Conservation (phyloP, 2,329 filamentous ascomycete genomes). For the Paecilomyces formosus region DNA sequence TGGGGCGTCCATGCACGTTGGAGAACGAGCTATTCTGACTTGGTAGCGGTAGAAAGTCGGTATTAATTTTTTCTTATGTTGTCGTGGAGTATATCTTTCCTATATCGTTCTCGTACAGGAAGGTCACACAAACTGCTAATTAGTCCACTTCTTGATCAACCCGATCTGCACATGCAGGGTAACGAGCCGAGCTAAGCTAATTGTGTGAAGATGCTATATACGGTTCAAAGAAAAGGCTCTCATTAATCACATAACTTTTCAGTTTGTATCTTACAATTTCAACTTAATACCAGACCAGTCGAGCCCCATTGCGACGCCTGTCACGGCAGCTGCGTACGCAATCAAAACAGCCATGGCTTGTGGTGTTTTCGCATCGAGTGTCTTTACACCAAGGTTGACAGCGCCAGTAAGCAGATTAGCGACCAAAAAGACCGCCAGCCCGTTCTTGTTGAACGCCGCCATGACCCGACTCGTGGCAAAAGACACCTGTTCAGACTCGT, state of each 20-base stretch:
- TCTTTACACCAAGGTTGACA: slow-evolving; percentile 81
- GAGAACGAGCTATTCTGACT: neutral
- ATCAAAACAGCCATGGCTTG: slow-evolving; percentile 67
- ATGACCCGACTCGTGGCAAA: slow-evolving; percentile 75
- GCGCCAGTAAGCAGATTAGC: slow-evolving; percentile 85
- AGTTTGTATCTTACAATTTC: slow-evolving; percentile 10
- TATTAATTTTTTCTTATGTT: neutral
- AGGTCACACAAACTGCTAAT: neutral
- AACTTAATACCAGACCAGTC: slow-evolving; percentile 28
- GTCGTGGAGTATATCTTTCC: neutral
- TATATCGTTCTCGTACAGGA: neutral
- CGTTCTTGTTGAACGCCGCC: slow-evolving; percentile 79
- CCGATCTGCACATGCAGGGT: neutral
- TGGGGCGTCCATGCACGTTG: neutral
- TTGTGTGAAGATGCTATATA: neutral
- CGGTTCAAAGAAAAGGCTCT: neutral
- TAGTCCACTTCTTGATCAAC: neutral
- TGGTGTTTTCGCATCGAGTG: slow-evolving; percentile 60
- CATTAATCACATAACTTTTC: neutral
- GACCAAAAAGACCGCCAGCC: slow-evolving; percentile 73
- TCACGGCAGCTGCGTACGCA: slow-evolving; percentile 62
- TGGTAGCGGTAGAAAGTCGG: neutral
- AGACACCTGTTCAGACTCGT: slow-evolving; percentile 58
- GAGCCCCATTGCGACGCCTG: slow-evolving; percentile 51
- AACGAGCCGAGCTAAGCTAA: neutral